Percentiles rank a stretch among this genome's conserved stretches.
phyloP scores from a whole-genome alignment of 306 rosid species.

The Cucumis hystrix region DNA sequence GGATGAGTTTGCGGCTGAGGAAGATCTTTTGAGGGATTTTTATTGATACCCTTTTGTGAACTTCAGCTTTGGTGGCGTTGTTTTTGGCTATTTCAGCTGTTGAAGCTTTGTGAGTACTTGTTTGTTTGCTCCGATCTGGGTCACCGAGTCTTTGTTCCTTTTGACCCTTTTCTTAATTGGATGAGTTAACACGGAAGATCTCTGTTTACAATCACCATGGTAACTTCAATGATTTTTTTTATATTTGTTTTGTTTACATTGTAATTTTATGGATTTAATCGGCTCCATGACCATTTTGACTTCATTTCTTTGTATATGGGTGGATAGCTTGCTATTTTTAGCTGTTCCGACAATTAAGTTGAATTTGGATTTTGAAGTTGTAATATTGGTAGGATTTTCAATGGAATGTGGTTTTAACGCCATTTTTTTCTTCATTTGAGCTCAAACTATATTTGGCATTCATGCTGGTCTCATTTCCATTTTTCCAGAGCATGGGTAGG shows the following conservation, averaged over 20 bases:
- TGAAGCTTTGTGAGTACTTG: conserved; percentile 3
- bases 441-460: neutral
- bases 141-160: conserved; percentile 31
- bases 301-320: neutral
- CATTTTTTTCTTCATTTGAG: neutral
- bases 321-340: neutral
- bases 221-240: conserved; percentile 16
- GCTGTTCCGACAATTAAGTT: neutral
- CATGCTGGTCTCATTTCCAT: neutral
- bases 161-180: conserved; percentile 42
- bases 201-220: conserved; percentile 71
- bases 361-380: neutral
- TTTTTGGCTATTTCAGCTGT: neutral
- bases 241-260: neutral
- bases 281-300: conserved; percentile 17
- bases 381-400: neutral
- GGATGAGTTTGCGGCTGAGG: conserved; percentile 55
- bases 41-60: conserved; percentile 36
- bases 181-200: conserved; percentile 72
- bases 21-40: conserved; percentile 12
- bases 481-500: neutral
- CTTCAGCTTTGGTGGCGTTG: conserved; percentile 18
- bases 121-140: conserved; percentile 49
- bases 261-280: conserved; percentile 23
- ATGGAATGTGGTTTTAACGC: neutral